phyloP scores from a whole-genome alignment of 2,329 filamentous ascomycete species.

The Botryotinia globosa region DNA sequence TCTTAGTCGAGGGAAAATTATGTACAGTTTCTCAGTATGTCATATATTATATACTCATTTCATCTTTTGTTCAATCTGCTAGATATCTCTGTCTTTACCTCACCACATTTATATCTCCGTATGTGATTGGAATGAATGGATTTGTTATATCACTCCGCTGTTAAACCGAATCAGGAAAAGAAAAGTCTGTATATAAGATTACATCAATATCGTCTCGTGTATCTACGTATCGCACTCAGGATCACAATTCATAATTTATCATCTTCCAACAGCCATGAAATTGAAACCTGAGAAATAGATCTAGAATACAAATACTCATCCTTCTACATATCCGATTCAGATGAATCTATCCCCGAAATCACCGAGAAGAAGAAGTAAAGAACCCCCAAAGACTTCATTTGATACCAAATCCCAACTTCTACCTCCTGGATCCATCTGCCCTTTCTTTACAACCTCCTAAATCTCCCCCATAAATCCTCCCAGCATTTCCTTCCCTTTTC shows the following conservation, averaged over 20 bases:
- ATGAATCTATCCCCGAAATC: neutral
- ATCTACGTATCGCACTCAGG: neutral
- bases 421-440: neutral
- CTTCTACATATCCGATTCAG: neutral
- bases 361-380: neutral
- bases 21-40: neutral
- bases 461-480: neutral
- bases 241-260: neutral
- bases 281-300: too few relatives aligned
- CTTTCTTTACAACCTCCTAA: neutral
- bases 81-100: neutral
- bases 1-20: accelerated
- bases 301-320: accelerated
- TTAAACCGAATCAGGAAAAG: accelerated
- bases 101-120: neutral
- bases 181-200: accelerated
- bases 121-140: neutral
- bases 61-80: neutral
- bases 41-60: neutral
- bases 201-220: neutral
- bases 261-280: accelerated
- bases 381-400: neutral
- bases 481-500: neutral
- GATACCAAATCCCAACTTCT: neutral
- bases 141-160: accelerated